phyloP scores from a whole-genome alignment of 768 basidiomycete genomes.

The Leucocoprinus leucothites region DNA sequence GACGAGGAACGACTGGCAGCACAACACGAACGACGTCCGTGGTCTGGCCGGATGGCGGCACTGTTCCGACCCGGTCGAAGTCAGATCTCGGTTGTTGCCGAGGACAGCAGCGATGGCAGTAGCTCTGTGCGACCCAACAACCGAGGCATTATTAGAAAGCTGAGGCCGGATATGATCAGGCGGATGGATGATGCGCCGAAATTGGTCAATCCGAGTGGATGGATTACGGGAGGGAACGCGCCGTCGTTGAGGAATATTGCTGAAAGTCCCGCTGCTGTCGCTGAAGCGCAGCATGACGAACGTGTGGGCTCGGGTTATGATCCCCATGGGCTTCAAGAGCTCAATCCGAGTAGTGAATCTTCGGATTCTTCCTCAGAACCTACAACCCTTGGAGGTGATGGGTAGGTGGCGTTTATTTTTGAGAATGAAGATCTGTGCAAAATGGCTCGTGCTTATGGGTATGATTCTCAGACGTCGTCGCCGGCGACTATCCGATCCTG shows the following conservation, averaged over 20 bases:
- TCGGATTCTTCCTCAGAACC: constrained; percentile 13
- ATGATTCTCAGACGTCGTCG: constrained; percentile 13
- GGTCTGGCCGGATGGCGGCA: constrained; percentile 21
- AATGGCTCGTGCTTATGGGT: neutral
- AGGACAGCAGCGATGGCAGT: constrained; percentile 11
- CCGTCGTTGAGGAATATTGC: constrained; percentile 5
- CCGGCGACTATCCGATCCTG: constrained; percentile 37
- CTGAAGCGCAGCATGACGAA: neutral
- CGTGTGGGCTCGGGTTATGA: neutral
- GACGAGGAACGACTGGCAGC: constrained; percentile 13
- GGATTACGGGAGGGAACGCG: constrained; percentile 50
- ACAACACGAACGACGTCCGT: constrained; percentile 17
- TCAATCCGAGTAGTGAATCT: neutral
- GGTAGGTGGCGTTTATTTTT: constrained; percentile 14
- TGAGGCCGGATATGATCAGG: constrained; percentile 76
- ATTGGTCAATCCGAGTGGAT: constrained; percentile 72
- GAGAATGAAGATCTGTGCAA: neutral
- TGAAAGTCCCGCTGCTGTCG: neutral
- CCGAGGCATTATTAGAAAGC: constrained; percentile 27
- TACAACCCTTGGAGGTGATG: constrained; percentile 9
- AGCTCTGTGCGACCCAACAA: constrained; percentile 9
- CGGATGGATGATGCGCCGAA: constrained; percentile 67
- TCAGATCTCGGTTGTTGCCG: constrained; percentile 8
- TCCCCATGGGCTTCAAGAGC: neutral
- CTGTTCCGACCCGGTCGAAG: constrained; percentile 11